phyloP scores from a whole-genome alignment of 108 stramenopile genomes.

The Skeletonema tropicum region DNA sequence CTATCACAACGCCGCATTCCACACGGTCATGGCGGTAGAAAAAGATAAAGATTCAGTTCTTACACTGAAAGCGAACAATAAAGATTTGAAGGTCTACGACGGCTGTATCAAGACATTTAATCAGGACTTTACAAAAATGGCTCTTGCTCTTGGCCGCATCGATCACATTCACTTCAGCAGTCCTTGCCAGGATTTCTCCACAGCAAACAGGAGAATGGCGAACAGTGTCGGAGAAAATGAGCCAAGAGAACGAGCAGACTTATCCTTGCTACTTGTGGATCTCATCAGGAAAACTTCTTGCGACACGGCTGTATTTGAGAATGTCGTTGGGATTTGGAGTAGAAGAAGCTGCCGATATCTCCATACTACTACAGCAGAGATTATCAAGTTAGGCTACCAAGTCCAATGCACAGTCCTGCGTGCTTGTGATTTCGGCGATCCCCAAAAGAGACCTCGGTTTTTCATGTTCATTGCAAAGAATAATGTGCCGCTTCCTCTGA shows the following conservation, averaged over 20 bases:
- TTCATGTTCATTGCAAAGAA: constrained; percentile 41
- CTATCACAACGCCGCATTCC: constrained; percentile 35
- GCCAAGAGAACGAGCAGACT: constrained; percentile 33
- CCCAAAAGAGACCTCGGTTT: constrained; percentile 47
- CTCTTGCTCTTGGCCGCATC: constrained; percentile 27
- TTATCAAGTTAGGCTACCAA: constrained; percentile 44
- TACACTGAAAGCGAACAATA: constrained; percentile 37
- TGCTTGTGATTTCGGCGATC: constrained; percentile 56
- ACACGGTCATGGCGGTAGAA: constrained; percentile 42
- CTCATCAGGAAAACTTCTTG: constrained; percentile 22
- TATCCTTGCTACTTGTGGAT: constrained; percentile 47
- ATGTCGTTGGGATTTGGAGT: constrained; percentile 47
- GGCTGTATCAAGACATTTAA: constrained; percentile 31
- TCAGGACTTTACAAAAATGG: constrained; percentile 14
- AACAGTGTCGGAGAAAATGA: too few species aligned
- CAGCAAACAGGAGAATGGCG: constrained; percentile 33
- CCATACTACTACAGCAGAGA: constrained; percentile 27
- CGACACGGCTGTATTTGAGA: constrained; percentile 50
- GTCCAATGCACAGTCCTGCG: constrained; percentile 22
- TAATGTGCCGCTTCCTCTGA: constrained; percentile 17
- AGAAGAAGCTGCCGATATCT: constrained; percentile 30
- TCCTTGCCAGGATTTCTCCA: constrained; percentile 57
- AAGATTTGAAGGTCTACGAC: constrained; percentile 13
- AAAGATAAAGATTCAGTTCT: constrained; percentile 36
- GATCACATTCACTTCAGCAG: constrained; percentile 44